These are phyloP conservation scores for Fusarium nanum DNA, from an alignment of 2,329 filamentous ascomycete genomes.

Conservation along the genomic window DNA sequence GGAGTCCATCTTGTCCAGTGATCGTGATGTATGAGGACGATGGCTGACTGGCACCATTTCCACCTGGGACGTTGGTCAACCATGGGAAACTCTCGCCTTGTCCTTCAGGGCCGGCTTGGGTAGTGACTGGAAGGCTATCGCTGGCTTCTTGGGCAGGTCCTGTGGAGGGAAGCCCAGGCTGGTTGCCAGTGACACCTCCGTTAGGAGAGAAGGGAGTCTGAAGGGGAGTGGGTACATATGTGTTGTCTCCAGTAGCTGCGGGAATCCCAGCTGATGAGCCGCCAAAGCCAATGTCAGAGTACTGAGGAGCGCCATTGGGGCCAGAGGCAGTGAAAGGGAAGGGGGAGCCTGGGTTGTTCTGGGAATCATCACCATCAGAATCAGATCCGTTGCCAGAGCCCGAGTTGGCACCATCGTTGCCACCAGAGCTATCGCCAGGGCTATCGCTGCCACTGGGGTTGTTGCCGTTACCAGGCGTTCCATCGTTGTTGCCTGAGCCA, in stretches of 20 bases:
- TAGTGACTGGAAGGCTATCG: conserved; percentile 34
- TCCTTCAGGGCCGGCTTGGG: conserved; percentile 28
- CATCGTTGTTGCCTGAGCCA: conserved; percentile 6
- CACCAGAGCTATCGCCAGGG: conserved; percentile 5
- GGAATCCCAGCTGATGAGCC: conserved; percentile 34
- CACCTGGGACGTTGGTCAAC: conserved; percentile 26
- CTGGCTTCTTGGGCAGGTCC: conserved; percentile 34
- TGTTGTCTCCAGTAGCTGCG: conserved; percentile 22
- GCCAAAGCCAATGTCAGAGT: conserved; percentile 31
- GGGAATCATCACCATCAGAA: conserved; percentile 15
- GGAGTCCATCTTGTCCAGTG: conserved; percentile 43
- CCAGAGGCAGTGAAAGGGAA: conserved; percentile 25
- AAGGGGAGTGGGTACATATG: conserved; percentile 28
- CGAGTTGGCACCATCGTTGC: not conserved
- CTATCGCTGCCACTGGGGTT: conserved; percentile 17
- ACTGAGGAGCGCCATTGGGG: conserved; percentile 39
- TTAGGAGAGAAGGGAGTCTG: conserved; percentile 24
- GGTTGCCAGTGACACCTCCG: conserved; percentile 19
- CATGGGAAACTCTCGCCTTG: conserved; percentile 29
- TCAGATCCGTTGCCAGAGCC: conserved; percentile 8
- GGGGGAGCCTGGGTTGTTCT: conserved; percentile 12
- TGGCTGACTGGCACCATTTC: conserved; percentile 12
- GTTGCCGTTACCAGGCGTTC: conserved; percentile 2
- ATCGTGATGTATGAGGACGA: conserved; percentile 39
- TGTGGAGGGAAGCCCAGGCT: conserved; percentile 20